Conservation (phyloP, 2,329 filamentous ascomycete genomes). For the Dactylella cylindrospora region DNA sequence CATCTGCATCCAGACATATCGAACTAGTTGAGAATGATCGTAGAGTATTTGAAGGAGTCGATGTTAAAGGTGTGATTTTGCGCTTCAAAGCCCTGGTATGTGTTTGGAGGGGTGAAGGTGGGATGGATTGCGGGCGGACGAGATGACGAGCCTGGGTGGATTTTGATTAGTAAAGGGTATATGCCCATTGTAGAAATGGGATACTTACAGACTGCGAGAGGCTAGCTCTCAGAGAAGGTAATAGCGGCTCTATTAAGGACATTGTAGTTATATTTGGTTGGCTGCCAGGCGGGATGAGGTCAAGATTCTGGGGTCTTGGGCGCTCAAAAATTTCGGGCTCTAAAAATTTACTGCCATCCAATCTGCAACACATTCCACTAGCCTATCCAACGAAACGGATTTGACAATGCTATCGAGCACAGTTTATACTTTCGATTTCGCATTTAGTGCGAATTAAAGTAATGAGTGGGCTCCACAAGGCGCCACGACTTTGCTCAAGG, state of each 20-base stretch:
- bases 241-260: conserved; percentile 41
- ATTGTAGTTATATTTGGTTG: conserved; percentile 10
- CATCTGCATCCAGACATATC: background rate
- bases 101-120: conserved; percentile 10
- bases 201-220: conserved; percentile 38
- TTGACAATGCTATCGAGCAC: too few species aligned
- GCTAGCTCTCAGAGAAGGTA: conserved; percentile 40
- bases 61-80: conserved; percentile 15
- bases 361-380: too few species aligned
- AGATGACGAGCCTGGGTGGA: conserved; percentile 17
- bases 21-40: background rate
- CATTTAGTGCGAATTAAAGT: too few species aligned
- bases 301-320: background rate
- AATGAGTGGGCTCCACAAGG: background rate
- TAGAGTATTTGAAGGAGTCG: background rate
- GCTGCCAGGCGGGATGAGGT: background rate
- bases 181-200: background rate
- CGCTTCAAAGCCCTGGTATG: conserved; percentile 17
- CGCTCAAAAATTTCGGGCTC: conserved; percentile 30
- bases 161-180: background rate
- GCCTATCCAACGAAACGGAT: too few species aligned
- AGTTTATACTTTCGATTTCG: too few species aligned
- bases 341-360: conserved; percentile 17
- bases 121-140: conserved; percentile 15
- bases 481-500: background rate